A percentile compares a stretch with the other conserved stretches of the same genome.
Conservation (phyloP, 345 rosid genomes). For the Barbarea vulgaris region DNA sequence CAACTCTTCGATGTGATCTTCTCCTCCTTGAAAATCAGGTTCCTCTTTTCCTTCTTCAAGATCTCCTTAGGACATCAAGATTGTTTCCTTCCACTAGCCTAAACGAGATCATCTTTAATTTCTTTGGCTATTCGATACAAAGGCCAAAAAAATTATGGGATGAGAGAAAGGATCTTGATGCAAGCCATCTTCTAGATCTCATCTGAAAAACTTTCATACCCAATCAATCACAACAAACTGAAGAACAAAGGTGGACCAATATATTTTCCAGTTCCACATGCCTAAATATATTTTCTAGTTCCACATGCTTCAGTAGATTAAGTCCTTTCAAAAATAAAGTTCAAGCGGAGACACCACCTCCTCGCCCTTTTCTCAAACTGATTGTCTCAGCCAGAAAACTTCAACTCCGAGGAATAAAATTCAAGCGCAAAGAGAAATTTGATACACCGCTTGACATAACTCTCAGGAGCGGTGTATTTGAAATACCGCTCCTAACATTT, state of each 20-base stretch:
- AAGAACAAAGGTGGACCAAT: too few species aligned
- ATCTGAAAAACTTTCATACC: constrained; percentile 25
- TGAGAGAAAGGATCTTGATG: not conserved
- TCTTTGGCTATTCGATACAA: not conserved
- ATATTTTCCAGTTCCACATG: too few species aligned
- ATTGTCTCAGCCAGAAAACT: constrained; percentile 52
- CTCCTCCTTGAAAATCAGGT: constrained; percentile 34
- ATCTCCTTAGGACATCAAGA: not conserved
- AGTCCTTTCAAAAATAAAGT: too few species aligned
- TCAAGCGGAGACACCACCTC: too few species aligned
- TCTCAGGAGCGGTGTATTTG: constrained; percentile 45
- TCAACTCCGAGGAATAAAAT: constrained; percentile 45
- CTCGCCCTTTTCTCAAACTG: too few species aligned
- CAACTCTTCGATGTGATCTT: constrained; percentile 28
- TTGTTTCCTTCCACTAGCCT: constrained; percentile 2
- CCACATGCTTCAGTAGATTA: too few species aligned
- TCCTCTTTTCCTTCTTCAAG: constrained; percentile 22
- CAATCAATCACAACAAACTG: too few species aligned
- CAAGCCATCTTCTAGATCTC: constrained; percentile 32
- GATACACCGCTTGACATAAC: constrained; percentile 52
- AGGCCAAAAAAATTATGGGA: constrained; percentile 15
- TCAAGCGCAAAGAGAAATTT: constrained; percentile 34
- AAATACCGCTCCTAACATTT: constrained; percentile 46
- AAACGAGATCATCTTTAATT: not conserved
- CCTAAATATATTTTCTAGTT: too few species aligned